Base-by-base conservation (phyloP, 805 yeast genomes). In the Scheffersomyces ergatensis region DNA sequence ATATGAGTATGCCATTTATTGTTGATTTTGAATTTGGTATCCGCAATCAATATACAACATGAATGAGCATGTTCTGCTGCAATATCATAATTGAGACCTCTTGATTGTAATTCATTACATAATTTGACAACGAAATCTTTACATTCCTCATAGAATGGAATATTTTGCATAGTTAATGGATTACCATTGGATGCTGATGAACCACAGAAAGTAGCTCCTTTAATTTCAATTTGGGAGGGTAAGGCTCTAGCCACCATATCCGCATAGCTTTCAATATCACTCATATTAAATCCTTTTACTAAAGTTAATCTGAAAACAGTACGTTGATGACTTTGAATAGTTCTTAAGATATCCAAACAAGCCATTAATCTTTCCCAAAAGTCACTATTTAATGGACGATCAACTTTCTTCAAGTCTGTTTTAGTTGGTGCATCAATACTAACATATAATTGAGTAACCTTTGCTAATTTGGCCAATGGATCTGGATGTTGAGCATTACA, bases 401-500 rank as follows among this genome's bases (percentile, higher is more conserved):
- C 97, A 16, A 89, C 89, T 50, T 79, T 80, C 51, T 87, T 85
- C 58, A 89, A 74, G 47, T 85, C 87, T 18, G 74, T 75, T 56
- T 84, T 88, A 5, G 89, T 85, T n/a, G 96, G 83, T 1, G 97
- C 97, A 69, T 89, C 97, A 51, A 89, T 89, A 35, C 96, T 86
- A 15, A 89, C 96, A 57, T 89, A 89, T 34, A 89, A 70, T 65
- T 89, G 97, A 1, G 97, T 89, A 7, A 89, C 97, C 53, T 83
- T 85, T 23, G 76, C 65, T 54, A 89, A 69, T 2, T 74, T 72
- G 17, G 76, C 79, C 50, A 89, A 70, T 46, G 89, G 85, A 38
- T 84, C 89, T 3, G 97, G 97, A 62, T 89, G 97, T 67, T 89
- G 97, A 7, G 97, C 97, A 58, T 89, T 89, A 66, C 97, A 90